Conservation (phyloP, 495 filamentous ascomycete species). For the Neurospora tetraspora region DNA sequence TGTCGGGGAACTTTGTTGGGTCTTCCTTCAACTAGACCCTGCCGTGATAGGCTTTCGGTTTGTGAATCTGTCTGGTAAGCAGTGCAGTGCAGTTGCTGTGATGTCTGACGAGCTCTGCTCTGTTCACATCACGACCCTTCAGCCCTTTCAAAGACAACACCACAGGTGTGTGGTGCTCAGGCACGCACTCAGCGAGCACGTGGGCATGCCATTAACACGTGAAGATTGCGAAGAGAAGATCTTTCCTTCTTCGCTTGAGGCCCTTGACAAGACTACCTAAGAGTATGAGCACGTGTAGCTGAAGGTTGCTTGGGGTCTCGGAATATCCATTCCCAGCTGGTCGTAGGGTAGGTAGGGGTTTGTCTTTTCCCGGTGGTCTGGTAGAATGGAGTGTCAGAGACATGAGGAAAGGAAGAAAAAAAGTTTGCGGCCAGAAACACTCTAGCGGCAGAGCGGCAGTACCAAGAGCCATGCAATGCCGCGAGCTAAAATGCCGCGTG, state of each 20-base stretch:
- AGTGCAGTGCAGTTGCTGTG: background rate
- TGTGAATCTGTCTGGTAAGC: background rate
- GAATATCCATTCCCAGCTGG: background rate
- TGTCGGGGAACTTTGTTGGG: background rate
- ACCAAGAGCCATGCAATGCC: background rate
- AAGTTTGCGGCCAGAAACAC: background rate
- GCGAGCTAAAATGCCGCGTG: background rate
- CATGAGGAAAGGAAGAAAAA: background rate
- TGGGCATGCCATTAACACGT: background rate
- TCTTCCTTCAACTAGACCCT: background rate
- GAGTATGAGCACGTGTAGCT: background rate
- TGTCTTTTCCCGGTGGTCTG: background rate
- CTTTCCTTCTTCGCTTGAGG: background rate
- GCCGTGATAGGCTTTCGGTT: background rate
- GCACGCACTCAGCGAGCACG: background rate
- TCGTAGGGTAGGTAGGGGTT: background rate
- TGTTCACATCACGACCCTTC: background rate
- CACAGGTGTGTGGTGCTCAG: background rate
- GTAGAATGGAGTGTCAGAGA: background rate
- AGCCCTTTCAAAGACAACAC: background rate
- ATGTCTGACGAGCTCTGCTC: background rate
- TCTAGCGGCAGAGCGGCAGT: background rate
- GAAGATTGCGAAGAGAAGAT: background rate
- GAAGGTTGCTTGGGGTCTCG: background rate
- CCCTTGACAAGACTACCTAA: background rate